Evolutionary conservation across 192 early-diverging fungal genomes (phyloP).

Genomic region (Dissophora ornata): DNA sequence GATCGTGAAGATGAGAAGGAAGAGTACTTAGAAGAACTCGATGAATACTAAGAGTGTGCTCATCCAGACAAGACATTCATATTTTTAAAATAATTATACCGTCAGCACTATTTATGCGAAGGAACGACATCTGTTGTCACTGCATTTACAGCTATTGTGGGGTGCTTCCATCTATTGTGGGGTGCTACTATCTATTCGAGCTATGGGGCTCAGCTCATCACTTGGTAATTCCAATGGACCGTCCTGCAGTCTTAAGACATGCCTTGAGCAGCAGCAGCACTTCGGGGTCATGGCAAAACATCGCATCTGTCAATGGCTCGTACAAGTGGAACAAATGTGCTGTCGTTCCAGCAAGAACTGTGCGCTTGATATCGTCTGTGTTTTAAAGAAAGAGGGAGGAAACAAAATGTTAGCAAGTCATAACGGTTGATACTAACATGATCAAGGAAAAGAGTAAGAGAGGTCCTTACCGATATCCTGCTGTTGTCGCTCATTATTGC

Average conservation of each 20-base stretch:
- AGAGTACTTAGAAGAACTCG: conserved; percentile 1
- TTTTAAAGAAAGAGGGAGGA: neutral
- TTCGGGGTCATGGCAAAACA: conserved; percentile 61
- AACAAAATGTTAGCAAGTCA: no score
- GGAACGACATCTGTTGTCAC: no score
- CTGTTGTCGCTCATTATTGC: no score
- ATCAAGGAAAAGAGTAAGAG: no score
- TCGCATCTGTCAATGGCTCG: conserved; percentile 68
- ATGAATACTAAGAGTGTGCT: conserved; percentile 2
- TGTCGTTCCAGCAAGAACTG: conserved; percentile 58
- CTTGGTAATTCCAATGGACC: conserved; percentile 48
- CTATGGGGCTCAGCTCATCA: no score
- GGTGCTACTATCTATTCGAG: no score
- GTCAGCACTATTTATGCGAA: no score
- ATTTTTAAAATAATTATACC: no score
- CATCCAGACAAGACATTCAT: neutral
- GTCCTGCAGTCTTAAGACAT: conserved; percentile 55
- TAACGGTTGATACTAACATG: no score
- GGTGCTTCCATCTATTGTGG: no score
- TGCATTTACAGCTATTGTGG: no score
- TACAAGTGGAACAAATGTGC: conserved; percentile 81
- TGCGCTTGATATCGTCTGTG: conserved; percentile 19
- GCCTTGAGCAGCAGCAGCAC: conserved; percentile 50
- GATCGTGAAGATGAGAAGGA: conserved; percentile 17
- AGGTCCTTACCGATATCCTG: neutral